Evolutionary conservation across 148 eudicot genomes (phyloP).

Genomic region (Camellia lanceoleosa): DNA sequence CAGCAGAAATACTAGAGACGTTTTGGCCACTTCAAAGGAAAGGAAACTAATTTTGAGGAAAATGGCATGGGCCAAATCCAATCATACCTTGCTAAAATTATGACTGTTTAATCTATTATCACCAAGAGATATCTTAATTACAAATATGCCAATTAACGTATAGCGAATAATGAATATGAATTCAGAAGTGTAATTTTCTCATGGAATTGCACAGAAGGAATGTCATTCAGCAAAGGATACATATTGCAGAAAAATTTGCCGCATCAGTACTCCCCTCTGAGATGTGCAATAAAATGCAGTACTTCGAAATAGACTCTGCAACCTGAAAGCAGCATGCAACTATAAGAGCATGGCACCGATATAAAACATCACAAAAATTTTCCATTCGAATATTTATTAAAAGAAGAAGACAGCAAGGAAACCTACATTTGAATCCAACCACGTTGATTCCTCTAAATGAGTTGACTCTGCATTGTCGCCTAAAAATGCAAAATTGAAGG

Average conservation of each 20-base stretch:
- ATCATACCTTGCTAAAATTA: neutral
- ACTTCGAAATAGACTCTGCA: constrained; percentile 43
- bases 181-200: neutral
- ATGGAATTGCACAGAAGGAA: neutral
- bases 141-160: neutral
- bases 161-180: neutral
- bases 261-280: constrained; percentile 57
- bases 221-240: constrained; percentile 37
- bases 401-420: neutral
- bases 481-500: constrained; percentile 11
- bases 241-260: constrained; percentile 52
- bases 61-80: neutral
- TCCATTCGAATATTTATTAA: neutral
- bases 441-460: constrained; percentile 37
- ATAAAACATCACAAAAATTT: neutral
- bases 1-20: neutral
- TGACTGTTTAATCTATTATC: neutral
- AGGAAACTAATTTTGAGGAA: neutral
- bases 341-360: constrained; percentile 11
- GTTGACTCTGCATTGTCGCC: constrained; percentile 39
- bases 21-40: constrained; percentile 3
- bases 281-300: constrained; percentile 59
- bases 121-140: neutral
- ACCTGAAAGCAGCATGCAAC: constrained; percentile 36
- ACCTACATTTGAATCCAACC: constrained; percentile 46